Evolutionary conservation across 306 rosid species (phyloP), one percentile per base, ranked within the genome.

Genomic region (Dryas drummondii): DNA sequence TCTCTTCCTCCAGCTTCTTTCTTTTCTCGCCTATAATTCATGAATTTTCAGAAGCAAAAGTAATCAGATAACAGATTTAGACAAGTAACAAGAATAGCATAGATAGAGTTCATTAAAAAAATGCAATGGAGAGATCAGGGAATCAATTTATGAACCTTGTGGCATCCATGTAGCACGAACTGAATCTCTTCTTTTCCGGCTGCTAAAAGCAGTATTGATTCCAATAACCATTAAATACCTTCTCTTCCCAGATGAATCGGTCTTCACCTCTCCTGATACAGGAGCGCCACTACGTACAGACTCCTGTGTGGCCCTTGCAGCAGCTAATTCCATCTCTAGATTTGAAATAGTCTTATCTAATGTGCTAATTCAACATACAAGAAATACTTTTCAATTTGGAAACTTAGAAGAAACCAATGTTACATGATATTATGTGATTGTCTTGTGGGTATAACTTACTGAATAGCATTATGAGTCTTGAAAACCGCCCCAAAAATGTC

Each of bases 141-240:
- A 79, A 66, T 6, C 11, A 47, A 57, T 70, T 45, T 53, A 82
- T 55, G 56, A 71, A 96, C 99, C 99, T 96, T 90, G 99, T 60
- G 91, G 98, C 91, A 96, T 85, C 98, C 99, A 96, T 2, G 99
- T 90, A 8, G 87, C 93, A 27, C 99, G 96, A 89, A 96, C 89
- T 0, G 99, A 96, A 78, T 96, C 98, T 82, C 99, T 86, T 88
- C 99, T 90, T 87, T 89, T 92, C 62, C 99, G 74, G 92, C 99
- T 96, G 84, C 99, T 96, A 72, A 96, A 96, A 76, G 99, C 99
- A 60, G 99, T 96, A 67, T 96, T 96, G 72, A 96, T 83, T 73
- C 99, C 99, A 62, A 96, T 59, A 50, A 96, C 97, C 99, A 96
- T 96, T 70, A 90, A 72, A 80, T 90, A 92, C 83, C 81, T 89